Evolutionary conservation across 148 eudicot species (phyloP).

Genomic region (Rhododendron griersonianum): DNA sequence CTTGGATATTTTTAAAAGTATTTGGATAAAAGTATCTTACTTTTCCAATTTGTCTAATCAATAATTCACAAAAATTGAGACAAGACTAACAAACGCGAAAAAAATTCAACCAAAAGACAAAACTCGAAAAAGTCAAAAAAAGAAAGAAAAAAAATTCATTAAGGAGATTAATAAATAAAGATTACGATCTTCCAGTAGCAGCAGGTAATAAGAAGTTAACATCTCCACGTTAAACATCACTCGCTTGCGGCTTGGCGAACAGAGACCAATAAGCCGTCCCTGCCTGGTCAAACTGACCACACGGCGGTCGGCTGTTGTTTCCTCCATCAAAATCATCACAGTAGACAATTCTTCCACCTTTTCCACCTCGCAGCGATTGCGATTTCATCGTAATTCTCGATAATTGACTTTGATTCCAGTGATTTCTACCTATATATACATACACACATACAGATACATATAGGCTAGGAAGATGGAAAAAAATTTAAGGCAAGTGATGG

Average conservation of each 20-base stretch:
- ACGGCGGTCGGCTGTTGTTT: not conserved
- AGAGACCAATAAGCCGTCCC: not conserved
- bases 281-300: not conserved
- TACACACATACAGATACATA: not conserved
- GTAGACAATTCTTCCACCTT: not conserved
- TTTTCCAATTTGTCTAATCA: too few relatives aligned
- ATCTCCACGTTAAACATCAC: not conserved
- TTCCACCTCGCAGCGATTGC: not conserved
- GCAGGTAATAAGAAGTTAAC: not conserved
- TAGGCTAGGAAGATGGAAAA: not conserved
- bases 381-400: not conserved
- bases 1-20: too few relatives aligned
- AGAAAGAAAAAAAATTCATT: too few relatives aligned
- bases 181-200: too few relatives aligned
- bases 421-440: not conserved
- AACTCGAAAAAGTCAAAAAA: too few relatives aligned
- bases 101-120: too few relatives aligned
- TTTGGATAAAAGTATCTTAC: too few relatives aligned
- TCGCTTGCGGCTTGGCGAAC: not conserved
- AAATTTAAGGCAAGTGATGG: conserved; percentile 1
- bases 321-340: not conserved
- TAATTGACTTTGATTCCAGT: not conserved
- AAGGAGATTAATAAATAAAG: too few relatives aligned
- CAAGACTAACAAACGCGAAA: too few relatives aligned
- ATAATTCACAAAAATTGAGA: too few relatives aligned